Conservation (phyloP, 106 monocot genomes). For the Platanthera zijinensis region DNA sequence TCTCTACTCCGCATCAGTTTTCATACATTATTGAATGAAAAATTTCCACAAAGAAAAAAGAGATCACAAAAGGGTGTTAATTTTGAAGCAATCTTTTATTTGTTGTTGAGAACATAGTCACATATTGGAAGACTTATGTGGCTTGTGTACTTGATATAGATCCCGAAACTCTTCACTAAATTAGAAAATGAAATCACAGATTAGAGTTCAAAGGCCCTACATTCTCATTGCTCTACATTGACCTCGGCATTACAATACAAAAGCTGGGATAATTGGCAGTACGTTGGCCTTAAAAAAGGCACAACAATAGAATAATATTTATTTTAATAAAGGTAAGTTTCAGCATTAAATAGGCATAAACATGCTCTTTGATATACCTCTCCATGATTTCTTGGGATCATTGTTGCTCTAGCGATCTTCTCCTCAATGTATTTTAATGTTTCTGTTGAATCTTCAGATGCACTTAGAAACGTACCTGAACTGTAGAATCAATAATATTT, state of each 20-base stretch:
- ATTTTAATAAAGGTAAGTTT: not conserved
- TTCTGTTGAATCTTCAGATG: conserved; percentile 58
- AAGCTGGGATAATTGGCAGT: not conserved
- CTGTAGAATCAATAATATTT: conserved; percentile 26
- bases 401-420: conserved; percentile 78
- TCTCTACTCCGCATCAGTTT: too few species aligned
- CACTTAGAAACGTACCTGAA: conserved; percentile 77
- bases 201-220: too few species aligned
- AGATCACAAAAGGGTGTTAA: not conserved
- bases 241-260: not conserved
- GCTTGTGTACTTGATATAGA: too few species aligned
- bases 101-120: not conserved
- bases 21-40: not conserved
- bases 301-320: not conserved
- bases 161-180: too few species aligned
- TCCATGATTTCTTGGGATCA: conserved; percentile 75
- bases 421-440: conserved; percentile 42
- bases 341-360: conserved; percentile 4
- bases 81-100: not conserved
- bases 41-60: not conserved
- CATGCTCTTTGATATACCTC: conserved; percentile 45
- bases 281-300: not conserved
- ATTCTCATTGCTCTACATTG: too few species aligned
- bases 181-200: too few species aligned
- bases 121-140: too few species aligned